Base-by-base conservation (phyloP, 345 rosid species). In the Linum lewisii region DNA sequence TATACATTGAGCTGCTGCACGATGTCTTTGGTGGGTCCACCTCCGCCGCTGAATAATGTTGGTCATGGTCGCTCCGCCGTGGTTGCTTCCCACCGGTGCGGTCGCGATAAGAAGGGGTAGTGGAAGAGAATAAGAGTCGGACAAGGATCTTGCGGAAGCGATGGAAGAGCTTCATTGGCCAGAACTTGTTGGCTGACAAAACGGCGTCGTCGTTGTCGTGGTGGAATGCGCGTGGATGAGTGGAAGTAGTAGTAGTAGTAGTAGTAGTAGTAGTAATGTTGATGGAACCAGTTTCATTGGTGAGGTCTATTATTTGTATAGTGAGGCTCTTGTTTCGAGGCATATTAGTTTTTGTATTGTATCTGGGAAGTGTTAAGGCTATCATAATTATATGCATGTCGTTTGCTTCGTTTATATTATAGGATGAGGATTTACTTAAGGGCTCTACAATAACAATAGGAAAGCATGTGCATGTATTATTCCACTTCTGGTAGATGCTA, bases 21-120 rank as follows among this genome's bases (percentile, higher is more conserved):
- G 95, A 90, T 21, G 83, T 79, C 84, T 87, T 87, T 0, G 95
- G 97, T 1, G 91, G 94, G 54, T 87, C 95, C 38, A 78, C 84
- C 16, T 75, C 38, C 18, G 15, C 47, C 47, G 47, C 47, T 16
- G 47, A 11, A 1, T 14, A 11, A 1, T 11, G 16, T 1, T 4
- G 47, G 18, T 42, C 68, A 34, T 51, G 59, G 57, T 69, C 6
- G 59, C 49, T n/a, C 55, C 64, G 34, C 34, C 34, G 34, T 8
- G 7, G 61, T 45, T 55, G 23, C 51, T 61, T 2, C 64, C 58
- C 13, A 72, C 45, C 6, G 58, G 0, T 6, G 36, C 5, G 4
- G 61, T 20, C 2, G 59, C 6, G 34, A 60, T 2, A 62, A 38
- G 81, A 71, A 63, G 85, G 87, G 5, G 34, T 29, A 29, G 34